phyloP scores from a whole-genome alignment of 2,329 filamentous ascomycete genomes.

The Beauveria caledonica region DNA sequence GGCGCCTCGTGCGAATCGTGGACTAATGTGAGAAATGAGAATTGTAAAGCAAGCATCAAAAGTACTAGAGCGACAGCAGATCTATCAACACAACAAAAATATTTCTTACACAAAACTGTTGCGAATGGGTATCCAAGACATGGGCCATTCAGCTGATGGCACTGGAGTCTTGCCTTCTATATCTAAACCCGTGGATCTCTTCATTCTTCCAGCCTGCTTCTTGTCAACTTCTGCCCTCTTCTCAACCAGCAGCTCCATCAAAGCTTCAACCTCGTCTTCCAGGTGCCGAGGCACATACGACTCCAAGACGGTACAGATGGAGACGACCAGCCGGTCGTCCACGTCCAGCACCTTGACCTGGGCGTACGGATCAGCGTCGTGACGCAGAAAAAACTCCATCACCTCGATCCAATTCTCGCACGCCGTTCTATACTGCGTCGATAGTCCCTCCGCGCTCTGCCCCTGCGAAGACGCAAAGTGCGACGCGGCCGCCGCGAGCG shows the following conservation, averaged over 20 bases:
- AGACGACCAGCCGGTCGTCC: neutral
- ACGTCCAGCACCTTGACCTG: neutral
- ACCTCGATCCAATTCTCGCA: neutral
- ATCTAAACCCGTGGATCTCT: neutral
- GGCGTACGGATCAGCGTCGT: slow-evolving; percentile 5
- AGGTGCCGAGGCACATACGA: neutral
- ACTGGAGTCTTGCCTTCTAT: neutral
- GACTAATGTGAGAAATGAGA: neutral
- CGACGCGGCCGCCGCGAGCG: neutral
- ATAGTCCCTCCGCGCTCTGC: neutral
- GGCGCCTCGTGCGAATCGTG: too few species aligned
- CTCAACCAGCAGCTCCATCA: neutral
- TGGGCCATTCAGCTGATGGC: neutral
- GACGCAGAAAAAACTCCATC: neutral
- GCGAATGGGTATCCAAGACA: slow-evolving; percentile 5
- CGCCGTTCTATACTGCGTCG: neutral
- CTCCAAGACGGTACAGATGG: neutral
- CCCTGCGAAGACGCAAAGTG: neutral
- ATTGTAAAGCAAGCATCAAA: neutral
- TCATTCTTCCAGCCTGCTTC: neutral
- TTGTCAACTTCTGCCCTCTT: neutral
- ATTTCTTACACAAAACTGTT: neutral
- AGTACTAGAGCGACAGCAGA: neutral
- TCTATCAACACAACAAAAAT: neutral
- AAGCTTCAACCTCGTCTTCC: neutral